Percentiles rank a stretch among this genome's conserved stretches.
Evolutionary conservation across 2,329 filamentous ascomycete species (phyloP).

Genomic region (Neofusicoccum umdonicola): DNA sequence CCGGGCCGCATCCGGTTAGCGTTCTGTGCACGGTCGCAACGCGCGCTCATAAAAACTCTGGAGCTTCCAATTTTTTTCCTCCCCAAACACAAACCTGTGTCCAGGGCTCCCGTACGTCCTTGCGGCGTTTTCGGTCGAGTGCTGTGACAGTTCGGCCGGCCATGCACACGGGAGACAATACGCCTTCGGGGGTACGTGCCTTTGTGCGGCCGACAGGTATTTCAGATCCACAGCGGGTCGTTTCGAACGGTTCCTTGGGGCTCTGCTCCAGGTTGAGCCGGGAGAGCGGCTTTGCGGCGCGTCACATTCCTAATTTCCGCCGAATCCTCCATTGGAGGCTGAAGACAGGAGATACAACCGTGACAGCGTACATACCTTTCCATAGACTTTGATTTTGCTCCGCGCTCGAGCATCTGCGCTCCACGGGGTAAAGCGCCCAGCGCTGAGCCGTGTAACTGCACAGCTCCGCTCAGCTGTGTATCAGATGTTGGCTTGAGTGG

Average conservation of each 20-base stretch:
- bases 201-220: conserved; percentile 85
- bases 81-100: conserved; percentile 75
- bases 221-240: conserved; percentile 63
- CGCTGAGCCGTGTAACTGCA: too few species aligned
- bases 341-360: conserved; percentile 16
- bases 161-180: conserved; percentile 59
- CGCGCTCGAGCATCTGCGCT: not conserved
- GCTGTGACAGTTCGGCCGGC: conserved; percentile 77
- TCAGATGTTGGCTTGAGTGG: too few species aligned
- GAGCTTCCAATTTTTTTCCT: conserved; percentile 39
- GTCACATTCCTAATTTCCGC: conserved; percentile 68
- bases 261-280: conserved; percentile 60
- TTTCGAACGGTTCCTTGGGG: conserved; percentile 52
- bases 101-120: conserved; percentile 66
- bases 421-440: too few species aligned
- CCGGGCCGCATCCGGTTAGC: conserved; percentile 21
- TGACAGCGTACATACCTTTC: conserved; percentile 15
- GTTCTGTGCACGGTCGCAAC: conserved; percentile 23
- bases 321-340: conserved; percentile 13
- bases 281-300: conserved; percentile 57
- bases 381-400: not conserved
- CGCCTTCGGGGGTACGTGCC: conserved; percentile 76
- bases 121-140: conserved; percentile 64
- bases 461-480: too few species aligned
- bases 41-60: conserved; percentile 36